Percentiles rank a stretch among this genome's conserved stretches.
phyloP scores from a whole-genome alignment of 2,329 filamentous ascomycete species.

The Talaromyces amestolkiae region DNA sequence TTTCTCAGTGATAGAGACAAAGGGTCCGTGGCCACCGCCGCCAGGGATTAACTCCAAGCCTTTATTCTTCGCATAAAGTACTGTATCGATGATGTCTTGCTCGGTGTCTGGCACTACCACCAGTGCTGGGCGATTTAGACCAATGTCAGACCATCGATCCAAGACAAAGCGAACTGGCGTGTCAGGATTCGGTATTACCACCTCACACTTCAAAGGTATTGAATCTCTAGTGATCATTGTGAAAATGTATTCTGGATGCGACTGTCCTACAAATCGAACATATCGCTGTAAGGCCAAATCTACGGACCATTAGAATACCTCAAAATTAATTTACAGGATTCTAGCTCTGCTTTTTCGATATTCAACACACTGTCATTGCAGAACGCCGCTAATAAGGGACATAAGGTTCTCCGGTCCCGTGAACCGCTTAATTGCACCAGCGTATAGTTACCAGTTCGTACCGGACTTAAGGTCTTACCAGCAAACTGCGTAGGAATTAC shows the following conservation, averaged over 20 bases:
- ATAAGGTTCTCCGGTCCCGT: no score
- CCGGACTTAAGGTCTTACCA: background rate
- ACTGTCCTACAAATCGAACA: background rate
- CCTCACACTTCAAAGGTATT: background rate
- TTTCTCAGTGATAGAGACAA: background rate
- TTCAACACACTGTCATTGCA: background rate
- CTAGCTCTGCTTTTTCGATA: background rate
- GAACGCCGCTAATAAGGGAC: no score
- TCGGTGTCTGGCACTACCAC: background rate
- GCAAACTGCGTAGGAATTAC: no score
- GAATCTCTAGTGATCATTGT: background rate
- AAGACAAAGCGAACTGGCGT: background rate
- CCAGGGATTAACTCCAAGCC: background rate
- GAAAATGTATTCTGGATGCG: background rate
- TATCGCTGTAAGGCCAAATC: background rate
- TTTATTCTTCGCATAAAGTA: background rate
- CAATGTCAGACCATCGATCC: background rate
- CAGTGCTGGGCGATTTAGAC: background rate
- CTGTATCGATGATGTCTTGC: background rate
- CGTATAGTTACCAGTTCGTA: background rate
- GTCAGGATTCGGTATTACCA: background rate
- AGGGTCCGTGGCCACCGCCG: background rate
- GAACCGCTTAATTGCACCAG: background rate
- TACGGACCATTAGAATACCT: background rate
- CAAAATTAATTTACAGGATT: background rate